Base-by-base conservation (phyloP, 495 filamentous ascomycete species). In the Peziza echinospora region DNA sequence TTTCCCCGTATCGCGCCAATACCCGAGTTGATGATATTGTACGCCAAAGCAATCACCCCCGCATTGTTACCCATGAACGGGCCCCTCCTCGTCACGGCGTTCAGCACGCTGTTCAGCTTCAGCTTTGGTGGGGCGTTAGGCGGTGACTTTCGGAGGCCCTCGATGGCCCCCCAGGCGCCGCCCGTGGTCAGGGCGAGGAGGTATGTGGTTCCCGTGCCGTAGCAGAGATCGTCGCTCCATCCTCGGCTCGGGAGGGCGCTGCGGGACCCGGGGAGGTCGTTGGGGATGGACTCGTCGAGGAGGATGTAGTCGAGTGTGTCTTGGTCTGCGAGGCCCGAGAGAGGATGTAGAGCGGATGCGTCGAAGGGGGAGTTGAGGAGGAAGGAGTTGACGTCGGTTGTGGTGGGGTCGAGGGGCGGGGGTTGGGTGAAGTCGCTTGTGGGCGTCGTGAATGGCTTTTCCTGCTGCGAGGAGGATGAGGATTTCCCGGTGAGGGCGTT, bases 11-110 rank as follows among this genome's bases (percentile, higher is more conserved):
- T 66, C 54, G 81, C 75, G 24, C 91, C 87, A 49, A 94, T 75
- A 17, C 72, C 76, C n/a, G 82, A 91, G 66, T 96, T 96, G 60
- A 93, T 69, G 19, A 82, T 77, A 63, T 92, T 94, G 61, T 93
- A 97, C 47, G 84, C 76, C 72, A 97, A 80, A 10, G 89, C 89
- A 24, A 97, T 74, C 22, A 94, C 85, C 45, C 84, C 89, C 1
- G 91, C 89, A 5, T 77, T 83, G 67, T 97, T 97, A 13, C 91
- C 89, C 51, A 96, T 62, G 67, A 93, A 97, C n/a, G 89, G 89
- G 6, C 89, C 89, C 63, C 89, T 67, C 54, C 89, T 65, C 41
- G 89, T 97, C 40, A 97, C 70, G 28, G 83, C 79, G 63, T 97
- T 97, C 50, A 97, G 72, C 22, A 91, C 84, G 45, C 79, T 78